Conservation (phyloP, 2,329 filamentous ascomycete genomes). For the Colletotrichum caudatum region DNA sequence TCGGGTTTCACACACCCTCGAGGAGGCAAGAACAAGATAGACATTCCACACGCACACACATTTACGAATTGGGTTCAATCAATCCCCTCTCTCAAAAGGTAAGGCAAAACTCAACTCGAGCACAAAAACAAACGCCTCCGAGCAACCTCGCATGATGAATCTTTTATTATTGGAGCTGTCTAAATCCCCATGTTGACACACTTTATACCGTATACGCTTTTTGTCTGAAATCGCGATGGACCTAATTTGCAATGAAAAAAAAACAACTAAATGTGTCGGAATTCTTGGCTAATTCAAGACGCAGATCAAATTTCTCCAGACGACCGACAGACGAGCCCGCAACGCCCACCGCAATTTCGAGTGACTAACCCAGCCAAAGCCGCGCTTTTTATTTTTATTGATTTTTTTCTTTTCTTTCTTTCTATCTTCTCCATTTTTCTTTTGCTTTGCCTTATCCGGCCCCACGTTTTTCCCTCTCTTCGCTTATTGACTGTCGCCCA, state of each 20-base stretch:
- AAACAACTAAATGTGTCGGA: constrained; percentile 4
- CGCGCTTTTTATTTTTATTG: not conserved
- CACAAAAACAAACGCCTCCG: constrained; percentile 11
- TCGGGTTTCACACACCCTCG: not conserved
- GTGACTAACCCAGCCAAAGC: constrained; percentile 9
- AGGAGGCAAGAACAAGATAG: constrained; percentile 3
- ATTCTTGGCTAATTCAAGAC: constrained; percentile 39
- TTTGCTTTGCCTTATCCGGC: constrained; percentile 11
- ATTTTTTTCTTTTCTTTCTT: not conserved
- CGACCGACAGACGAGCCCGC: not conserved
- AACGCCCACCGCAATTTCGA: constrained; percentile 39
- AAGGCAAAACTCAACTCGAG: constrained; percentile 22
- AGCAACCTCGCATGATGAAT: constrained; percentile 55
- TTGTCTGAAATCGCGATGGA: constrained; percentile 52
- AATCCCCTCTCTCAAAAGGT: constrained; percentile 18
- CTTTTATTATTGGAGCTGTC: constrained; percentile 82
- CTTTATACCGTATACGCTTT: constrained; percentile 69
- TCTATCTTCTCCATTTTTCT: not conserved
- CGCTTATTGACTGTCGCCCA: not conserved
- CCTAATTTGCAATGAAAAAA: not conserved
- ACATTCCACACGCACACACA: not conserved
- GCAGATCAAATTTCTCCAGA: constrained; percentile 21
- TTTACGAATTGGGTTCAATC: not conserved
- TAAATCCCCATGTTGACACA: constrained; percentile 73
- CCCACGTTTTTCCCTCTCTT: constrained; percentile 2